Base-by-base conservation (phyloP, 2,329 filamentous ascomycete species). In the Epichloe brachyelytri region DNA sequence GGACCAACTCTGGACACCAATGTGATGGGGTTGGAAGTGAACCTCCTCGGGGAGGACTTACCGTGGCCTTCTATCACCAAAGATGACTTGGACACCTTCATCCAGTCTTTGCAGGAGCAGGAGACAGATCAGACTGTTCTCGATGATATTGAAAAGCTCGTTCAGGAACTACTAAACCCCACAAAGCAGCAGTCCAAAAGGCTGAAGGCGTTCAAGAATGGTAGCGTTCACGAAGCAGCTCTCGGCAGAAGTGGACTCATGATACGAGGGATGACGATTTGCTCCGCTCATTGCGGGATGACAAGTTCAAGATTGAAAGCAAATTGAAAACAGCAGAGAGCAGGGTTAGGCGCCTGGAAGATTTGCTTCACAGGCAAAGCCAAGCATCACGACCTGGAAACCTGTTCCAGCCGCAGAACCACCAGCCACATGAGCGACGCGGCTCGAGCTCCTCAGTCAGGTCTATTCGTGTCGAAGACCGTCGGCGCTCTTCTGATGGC, bases 181-280 rank as follows among this genome's bases (percentile, higher is more conserved):
- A 93, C 88, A 0, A 88, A 85, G 59, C 88, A 93, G 64, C 90
- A 95, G 63, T 80, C 83, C 54, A 90, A 88, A 66, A 81, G 88
- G 52, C 80, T 93, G 6, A 95, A 91, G 65, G 89, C 88, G 5
- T 97, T 98, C 73, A 96, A 96, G 64, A 93, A 94, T 62, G 93
- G 93, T 15, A 97, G 93, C 62, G 79, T 97, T 38, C 89, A 96
- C 60, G 93, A 97, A 63, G 84, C 85, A n/a, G 81, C 80, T 3
- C 77, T 96, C 54, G 88, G 88, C n/a, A 82, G 85, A 60, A 94
- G 87, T 57, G 91, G 88, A 1, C 76, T 96, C 10, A 70, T 95
- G 60, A 79, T 95, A 14, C 82, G 88, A 39, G 89, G n/a, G 86
- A 93, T 55, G 88, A 95, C 60, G 90, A 96, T 55, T 73, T 90